Percentiles rank a stretch among this genome's conserved stretches.
These are phyloP conservation scores for Metarhizium robertsii DNA, from an alignment of 2,329 filamentous ascomycete genomes.

Conservation along the genomic window DNA sequence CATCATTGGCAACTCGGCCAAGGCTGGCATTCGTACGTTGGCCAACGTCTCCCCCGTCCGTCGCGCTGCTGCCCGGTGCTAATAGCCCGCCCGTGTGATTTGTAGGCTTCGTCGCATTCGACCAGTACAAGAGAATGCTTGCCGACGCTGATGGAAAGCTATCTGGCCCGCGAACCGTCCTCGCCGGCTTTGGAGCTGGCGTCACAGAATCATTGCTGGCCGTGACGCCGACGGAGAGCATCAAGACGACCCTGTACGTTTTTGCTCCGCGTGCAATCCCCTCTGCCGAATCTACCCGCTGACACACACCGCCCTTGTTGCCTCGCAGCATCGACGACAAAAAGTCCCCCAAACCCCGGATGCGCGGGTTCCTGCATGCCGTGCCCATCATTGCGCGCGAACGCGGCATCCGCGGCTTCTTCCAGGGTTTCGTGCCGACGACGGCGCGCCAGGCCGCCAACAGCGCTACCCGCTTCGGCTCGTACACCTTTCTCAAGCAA, in stretches of 20 bases:
- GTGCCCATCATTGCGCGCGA: conserved; percentile 80
- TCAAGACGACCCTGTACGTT: conserved; percentile 80
- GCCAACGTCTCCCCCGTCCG: neutral
- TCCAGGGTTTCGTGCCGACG: conserved; percentile 93
- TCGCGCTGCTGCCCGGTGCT: conserved; percentile 4
- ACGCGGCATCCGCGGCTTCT: conserved; percentile 83
- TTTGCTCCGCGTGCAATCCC: neutral
- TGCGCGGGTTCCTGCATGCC: conserved; percentile 88
- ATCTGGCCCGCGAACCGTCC: conserved; percentile 79
- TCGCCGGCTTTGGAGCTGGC: conserved; percentile 89
- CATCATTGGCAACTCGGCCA: conserved; percentile 93
- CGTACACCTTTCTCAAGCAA: conserved; percentile 85
- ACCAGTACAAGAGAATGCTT: conserved; percentile 80
- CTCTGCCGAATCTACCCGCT: too few species aligned
- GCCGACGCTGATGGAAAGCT: conserved; percentile 80
- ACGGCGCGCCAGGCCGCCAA: conserved; percentile 93
- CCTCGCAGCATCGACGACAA: conserved; percentile 78
- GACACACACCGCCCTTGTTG: too few species aligned
- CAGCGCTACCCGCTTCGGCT: conserved; percentile 81
- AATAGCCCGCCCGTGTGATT: neutral
- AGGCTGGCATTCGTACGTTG: conserved; percentile 80
- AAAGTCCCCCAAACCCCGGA: conserved; percentile 73
- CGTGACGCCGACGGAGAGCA: conserved; percentile 94
- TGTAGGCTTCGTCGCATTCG: conserved; percentile 76
- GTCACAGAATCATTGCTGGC: conserved; percentile 89